Evolutionary conservation across 2,329 filamentous ascomycete species (phyloP).

Genomic region (Blastomyces gilchristii): DNA sequence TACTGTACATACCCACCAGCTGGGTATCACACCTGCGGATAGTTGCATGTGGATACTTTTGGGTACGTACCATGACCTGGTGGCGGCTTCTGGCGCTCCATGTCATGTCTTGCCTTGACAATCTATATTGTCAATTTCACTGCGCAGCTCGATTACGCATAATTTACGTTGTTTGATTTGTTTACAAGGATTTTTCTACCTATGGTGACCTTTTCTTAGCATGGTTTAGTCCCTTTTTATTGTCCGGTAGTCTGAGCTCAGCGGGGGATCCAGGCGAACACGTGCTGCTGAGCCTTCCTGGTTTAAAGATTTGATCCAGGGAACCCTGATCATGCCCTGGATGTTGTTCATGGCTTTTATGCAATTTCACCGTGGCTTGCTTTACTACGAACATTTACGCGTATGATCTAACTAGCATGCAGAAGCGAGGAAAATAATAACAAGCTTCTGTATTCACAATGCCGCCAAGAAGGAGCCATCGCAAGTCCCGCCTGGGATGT

Average conservation of each 20-base stretch:
- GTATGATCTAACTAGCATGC: neutral
- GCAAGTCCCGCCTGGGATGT: constrained; percentile 27
- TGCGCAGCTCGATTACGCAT: neutral
- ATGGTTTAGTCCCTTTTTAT: neutral
- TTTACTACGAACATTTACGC: neutral
- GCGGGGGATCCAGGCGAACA: neutral
- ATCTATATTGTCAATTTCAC: neutral
- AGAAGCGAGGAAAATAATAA: neutral
- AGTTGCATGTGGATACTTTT: neutral
- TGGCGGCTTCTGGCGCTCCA: neutral
- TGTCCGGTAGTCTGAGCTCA: neutral
- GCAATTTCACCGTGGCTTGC: neutral
- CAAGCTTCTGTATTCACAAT: constrained; percentile 6
- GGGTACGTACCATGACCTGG: neutral
- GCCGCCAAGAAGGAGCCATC: constrained; percentile 23
- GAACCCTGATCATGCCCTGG: neutral
- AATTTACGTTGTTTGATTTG: neutral
- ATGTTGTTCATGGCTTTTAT: neutral
- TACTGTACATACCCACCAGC: too few relatives aligned
- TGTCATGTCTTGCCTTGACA: neutral
- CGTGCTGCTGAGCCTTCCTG: neutral
- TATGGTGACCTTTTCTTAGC: neutral
- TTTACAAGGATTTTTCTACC: too few relatives aligned
- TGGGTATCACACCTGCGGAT: neutral
- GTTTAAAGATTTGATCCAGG: neutral